Base-by-base conservation (phyloP, 352 stramenopile species). In the Peronospora farinosa region DNA sequence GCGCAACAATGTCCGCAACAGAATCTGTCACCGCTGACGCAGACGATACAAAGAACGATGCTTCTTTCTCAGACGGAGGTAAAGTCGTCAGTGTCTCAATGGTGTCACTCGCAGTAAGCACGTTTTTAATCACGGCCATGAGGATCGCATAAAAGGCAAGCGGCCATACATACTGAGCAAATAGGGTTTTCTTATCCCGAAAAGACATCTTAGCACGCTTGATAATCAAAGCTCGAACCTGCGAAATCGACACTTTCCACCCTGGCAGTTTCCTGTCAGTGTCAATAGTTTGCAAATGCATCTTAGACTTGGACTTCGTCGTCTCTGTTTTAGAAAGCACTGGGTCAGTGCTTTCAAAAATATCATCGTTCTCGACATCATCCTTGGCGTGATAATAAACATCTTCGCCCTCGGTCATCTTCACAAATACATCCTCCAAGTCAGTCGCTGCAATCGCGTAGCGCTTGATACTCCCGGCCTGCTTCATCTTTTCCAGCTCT, bases 361-460 rank as follows among this genome's bases (percentile, higher is more conserved):
- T 9, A 38, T 58, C 50, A 23, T 38, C 13, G 11, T 44, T 33
- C 9, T 54, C 30, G 5, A 60, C 47, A 28, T 75, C 68, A 31
- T 86, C 76, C 28, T 82, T 85, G 1, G 63, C 70, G 50, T 88
- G 72, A 47, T 88, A 72, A 52, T 90, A 89, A 5, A 86, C 69
- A 15, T 77, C 67, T 48, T 86, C 77, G 10, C 74, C 76, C 44
- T 94, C 72, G 0, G 88, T 92, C 46, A 98, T 92, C 35, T 95
- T 79, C 2, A 99, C 78, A 68, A 99, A 99, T 0, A 98, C 96
- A 69, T 99, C 97, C 61, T 99, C 97, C 1, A 99, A 74, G n/a
- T 97, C 98, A 5, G 97, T 99, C 6, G 98, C 95, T 30, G 88
- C 88, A 15, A 99, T 83, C 0, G 96, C 96, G 66, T 99, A 99